Evolutionary conservation across 805 yeast species (phyloP).

Genomic region (Hanseniaspora lachancei): DNA sequence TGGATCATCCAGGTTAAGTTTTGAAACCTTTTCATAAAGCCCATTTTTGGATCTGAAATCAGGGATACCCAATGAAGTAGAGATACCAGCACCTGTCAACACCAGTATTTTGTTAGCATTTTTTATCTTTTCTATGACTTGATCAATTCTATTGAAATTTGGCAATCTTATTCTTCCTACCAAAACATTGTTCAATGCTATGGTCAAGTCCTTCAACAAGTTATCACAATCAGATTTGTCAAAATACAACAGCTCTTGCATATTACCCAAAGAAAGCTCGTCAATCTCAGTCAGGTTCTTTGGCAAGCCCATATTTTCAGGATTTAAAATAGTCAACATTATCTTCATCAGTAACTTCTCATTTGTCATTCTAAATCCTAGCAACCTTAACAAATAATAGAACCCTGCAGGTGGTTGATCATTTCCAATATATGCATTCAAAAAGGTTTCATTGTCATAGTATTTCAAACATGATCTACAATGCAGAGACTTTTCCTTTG

Average conservation of each 20-base stretch:
- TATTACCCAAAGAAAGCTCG: slow-evolving; percentile 13
- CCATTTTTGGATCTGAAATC: slow-evolving; percentile 87
- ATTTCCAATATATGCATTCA: slow-evolving; percentile 49
- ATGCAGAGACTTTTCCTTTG: slow-evolving; percentile 33
- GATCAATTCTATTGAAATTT: slow-evolving; percentile 43
- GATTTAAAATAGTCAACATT: slow-evolving; percentile 15
- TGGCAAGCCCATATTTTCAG: slow-evolving; percentile 14
- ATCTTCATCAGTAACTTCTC: slow-evolving; percentile 25
- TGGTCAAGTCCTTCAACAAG: slow-evolving; percentile 41
- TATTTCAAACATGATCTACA: slow-evolving; percentile 44
- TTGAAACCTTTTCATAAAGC: slow-evolving; percentile 54
- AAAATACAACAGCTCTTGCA: slow-evolving; percentile 25
- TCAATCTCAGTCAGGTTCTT: not conserved
- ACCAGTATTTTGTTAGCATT: slow-evolving; percentile 52
- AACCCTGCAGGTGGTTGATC: slow-evolving; percentile 48
- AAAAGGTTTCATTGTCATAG: slow-evolving; percentile 47
- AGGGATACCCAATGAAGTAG: slow-evolving; percentile 81
- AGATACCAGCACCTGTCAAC: slow-evolving; percentile 86
- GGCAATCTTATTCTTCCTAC: slow-evolving; percentile 43
- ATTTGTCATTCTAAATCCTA: slow-evolving; percentile 45
- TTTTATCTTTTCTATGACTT: slow-evolving; percentile 41
- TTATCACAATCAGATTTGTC: slow-evolving; percentile 36
- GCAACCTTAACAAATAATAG: slow-evolving; percentile 39
- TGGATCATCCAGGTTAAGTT: slow-evolving; percentile 67
- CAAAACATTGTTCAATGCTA: slow-evolving; percentile 52